Conservation (phyloP, 2,329 filamentous ascomycete genomes). For the Fusarium tricinctum region DNA sequence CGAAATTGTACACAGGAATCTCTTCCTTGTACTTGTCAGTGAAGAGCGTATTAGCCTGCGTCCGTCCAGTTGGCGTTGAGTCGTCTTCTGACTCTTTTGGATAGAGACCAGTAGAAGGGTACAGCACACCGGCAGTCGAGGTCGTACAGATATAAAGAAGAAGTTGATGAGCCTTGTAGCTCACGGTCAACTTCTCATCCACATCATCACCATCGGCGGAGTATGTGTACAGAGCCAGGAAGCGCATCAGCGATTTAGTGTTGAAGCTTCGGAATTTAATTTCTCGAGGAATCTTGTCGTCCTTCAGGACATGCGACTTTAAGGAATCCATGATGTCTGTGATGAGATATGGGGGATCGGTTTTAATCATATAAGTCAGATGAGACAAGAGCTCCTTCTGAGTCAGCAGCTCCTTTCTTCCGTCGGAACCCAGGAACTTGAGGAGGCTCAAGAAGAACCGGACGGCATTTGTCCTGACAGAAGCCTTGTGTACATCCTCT, state of each 20-base stretch:
- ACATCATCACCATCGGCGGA: slow-evolving; percentile 60
- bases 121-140: slow-evolving; percentile 78
- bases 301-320: slow-evolving; percentile 78
- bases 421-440: slow-evolving; percentile 80
- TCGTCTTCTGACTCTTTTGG: slow-evolving; percentile 75
- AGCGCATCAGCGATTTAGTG: slow-evolving; percentile 77
- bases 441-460: slow-evolving; percentile 85
- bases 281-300: slow-evolving; percentile 78
- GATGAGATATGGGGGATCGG: slow-evolving; percentile 82
- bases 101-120: slow-evolving; percentile 87
- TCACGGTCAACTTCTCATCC: slow-evolving; percentile 66
- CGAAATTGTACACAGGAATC: slow-evolving; percentile 82
- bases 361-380: slow-evolving; percentile 81
- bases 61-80: slow-evolving; percentile 52
- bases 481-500: slow-evolving; percentile 78
- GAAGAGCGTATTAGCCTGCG: slow-evolving; percentile 70
- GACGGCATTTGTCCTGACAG: slow-evolving; percentile 85
- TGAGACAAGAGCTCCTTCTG: slow-evolving; percentile 87
- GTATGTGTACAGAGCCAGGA: slow-evolving; percentile 79
- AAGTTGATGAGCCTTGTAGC: slow-evolving; percentile 80
- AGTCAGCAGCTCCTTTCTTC: slow-evolving; percentile 84
- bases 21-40: slow-evolving; percentile 76
- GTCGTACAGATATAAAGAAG: slow-evolving; percentile 82
- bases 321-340: slow-evolving; percentile 80
- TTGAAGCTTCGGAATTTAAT: slow-evolving; percentile 83